Conservation (phyloP, 1,139 yeast species). For the Sugiyamaella xylanicola region DNA sequence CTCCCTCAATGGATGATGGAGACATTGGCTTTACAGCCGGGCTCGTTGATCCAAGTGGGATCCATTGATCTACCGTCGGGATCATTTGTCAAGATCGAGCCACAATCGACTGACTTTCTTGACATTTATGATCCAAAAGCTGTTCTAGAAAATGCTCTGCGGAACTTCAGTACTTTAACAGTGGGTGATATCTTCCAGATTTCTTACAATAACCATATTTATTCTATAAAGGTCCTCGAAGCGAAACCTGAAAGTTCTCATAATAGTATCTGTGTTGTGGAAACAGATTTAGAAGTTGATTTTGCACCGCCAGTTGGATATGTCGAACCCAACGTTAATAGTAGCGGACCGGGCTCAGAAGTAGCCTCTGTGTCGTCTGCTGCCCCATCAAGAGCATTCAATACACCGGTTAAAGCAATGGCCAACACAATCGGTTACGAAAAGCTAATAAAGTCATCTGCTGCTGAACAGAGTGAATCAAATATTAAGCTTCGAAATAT, state of each 20-base stretch:
- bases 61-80: slow-evolving; percentile 85
- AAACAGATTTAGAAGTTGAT: slow-evolving; percentile 95
- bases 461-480: not conserved
- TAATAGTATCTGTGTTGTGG: slow-evolving; percentile 87
- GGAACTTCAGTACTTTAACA: slow-evolving; percentile 87
- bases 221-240: slow-evolving; percentile 82
- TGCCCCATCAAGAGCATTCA: slow-evolving; percentile 31
- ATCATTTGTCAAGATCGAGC: slow-evolving; percentile 86
- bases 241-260: slow-evolving; percentile 72
- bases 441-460: slow-evolving; percentile 41
- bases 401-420: slow-evolving; percentile 65
- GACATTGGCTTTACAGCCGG: slow-evolving; percentile 72
- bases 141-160: slow-evolving; percentile 85
- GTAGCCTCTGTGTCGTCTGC: slow-evolving; percentile 26
- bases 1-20: slow-evolving; percentile 97
- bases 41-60: slow-evolving; percentile 69
- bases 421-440: slow-evolving; percentile 74
- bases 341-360: slow-evolving; percentile 18
- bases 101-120: slow-evolving; percentile 89
- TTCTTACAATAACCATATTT: slow-evolving; percentile 76
- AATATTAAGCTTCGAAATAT: slow-evolving; percentile 1
- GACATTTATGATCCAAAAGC: slow-evolving; percentile 97
- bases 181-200: slow-evolving; percentile 84
- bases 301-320: slow-evolving; percentile 99
- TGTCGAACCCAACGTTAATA: slow-evolving; percentile 64